A percentile compares a stretch with the other conserved stretches of the same genome.
phyloP scores from a whole-genome alignment of 1,284 basidiomycete genomes.

The Somion occarium region DNA sequence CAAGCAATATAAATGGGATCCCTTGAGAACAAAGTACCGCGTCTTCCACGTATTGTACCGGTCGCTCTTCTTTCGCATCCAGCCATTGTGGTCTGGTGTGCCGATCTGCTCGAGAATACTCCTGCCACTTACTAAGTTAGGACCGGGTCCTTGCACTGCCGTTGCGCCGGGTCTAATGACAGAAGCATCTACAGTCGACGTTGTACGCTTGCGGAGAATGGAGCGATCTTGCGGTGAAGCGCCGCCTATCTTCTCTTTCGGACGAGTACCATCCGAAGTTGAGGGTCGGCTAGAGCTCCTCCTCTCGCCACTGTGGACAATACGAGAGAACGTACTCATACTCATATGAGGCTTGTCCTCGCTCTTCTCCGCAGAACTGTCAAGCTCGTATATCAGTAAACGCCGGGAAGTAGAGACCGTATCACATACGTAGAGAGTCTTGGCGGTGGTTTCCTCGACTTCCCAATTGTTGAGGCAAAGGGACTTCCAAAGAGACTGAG shows the following conservation, averaged over 20 bases:
- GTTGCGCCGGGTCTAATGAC: neutral
- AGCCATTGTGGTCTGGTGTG: slow-evolving; percentile 82
- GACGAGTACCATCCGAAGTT: slow-evolving; percentile 28
- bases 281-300: slow-evolving; percentile 32
- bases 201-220: slow-evolving; percentile 9
- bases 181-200: slow-evolving; percentile 18
- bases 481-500: slow-evolving; percentile 73
- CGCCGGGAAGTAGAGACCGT: neutral
- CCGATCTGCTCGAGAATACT: slow-evolving; percentile 87
- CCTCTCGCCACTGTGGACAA: slow-evolving; percentile 34
- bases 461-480: slow-evolving; percentile 53
- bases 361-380: slow-evolving; percentile 15
- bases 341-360: slow-evolving; percentile 29
- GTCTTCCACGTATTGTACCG: slow-evolving; percentile 92
- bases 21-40: slow-evolving; percentile 94
- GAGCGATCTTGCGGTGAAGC: neutral
- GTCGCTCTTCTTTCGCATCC: slow-evolving; percentile 96
- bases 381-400: neutral
- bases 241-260: slow-evolving; percentile 12
- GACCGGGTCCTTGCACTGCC: slow-evolving; percentile 11
- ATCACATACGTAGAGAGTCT: slow-evolving; percentile 51
- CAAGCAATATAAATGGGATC: slow-evolving; percentile 83
- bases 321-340: slow-evolving; percentile 45
- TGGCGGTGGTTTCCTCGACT: slow-evolving; percentile 77
- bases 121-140: slow-evolving; percentile 53